These are phyloP conservation scores for Leccinum pseudoinsigne DNA, from an alignment of 1,284 basidiomycete species.

Conservation along the genomic window DNA sequence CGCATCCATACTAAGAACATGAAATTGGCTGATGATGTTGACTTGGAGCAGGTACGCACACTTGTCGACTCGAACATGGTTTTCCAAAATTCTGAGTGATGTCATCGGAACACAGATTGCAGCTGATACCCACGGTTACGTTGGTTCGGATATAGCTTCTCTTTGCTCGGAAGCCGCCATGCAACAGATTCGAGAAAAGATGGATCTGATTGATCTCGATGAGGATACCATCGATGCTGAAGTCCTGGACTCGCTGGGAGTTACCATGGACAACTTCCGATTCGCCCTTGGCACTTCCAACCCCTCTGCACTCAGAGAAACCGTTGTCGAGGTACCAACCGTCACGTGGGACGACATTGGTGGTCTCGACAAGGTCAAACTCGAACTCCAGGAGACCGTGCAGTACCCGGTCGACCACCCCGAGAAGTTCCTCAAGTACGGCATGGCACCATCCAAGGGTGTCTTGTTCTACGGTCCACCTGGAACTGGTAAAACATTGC, in stretches of 20 bases:
- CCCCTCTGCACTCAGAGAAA: slow-evolving; percentile 86
- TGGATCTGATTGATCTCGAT: slow-evolving; percentile 84
- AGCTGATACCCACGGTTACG: slow-evolving; percentile 98
- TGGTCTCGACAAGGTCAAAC: slow-evolving; percentile 99
- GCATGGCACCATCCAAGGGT: slow-evolving; percentile 99
- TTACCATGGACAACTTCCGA: slow-evolving; percentile 93
- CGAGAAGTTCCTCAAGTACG: slow-evolving; percentile 99
- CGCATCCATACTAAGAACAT: slow-evolving; percentile 99
- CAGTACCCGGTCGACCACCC: slow-evolving; percentile 99
- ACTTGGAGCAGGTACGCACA: slow-evolving; percentile 84
- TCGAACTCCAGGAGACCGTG: slow-evolving; percentile 98
- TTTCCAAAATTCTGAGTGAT: slow-evolving; percentile 12
- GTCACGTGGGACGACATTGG: slow-evolving; percentile 99
- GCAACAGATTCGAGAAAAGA: slow-evolving; percentile 93
- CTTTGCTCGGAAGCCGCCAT: slow-evolving; percentile 91
- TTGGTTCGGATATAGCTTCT: slow-evolving; percentile 96
- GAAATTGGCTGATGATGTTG: slow-evolving; percentile 98
- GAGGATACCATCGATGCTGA: slow-evolving; percentile 90
- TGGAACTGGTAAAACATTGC: slow-evolving; percentile 94
- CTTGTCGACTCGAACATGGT: not conserved
- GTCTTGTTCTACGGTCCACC: slow-evolving; percentile 97
- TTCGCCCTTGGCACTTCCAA: slow-evolving; percentile 86
- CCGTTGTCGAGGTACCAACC: slow-evolving; percentile 88
- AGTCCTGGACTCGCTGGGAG: slow-evolving; percentile 84
- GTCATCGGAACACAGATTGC: slow-evolving; percentile 65